These are phyloP conservation scores for Lyophyllum decastes DNA, from an alignment of 768 basidiomycete genomes.

Conservation along the genomic window DNA sequence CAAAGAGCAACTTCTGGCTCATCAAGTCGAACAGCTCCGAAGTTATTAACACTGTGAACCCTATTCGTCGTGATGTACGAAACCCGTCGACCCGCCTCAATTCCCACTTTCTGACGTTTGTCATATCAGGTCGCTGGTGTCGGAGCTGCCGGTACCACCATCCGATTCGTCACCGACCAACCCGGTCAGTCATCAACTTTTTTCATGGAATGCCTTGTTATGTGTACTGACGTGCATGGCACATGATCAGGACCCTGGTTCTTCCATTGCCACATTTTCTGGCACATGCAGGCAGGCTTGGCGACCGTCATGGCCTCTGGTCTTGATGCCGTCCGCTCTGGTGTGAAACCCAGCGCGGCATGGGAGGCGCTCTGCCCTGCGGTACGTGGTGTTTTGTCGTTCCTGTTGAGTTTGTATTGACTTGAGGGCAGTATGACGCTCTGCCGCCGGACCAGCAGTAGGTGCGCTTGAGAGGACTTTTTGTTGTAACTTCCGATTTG, in stretches of 20 bases:
- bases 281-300: conserved; percentile 22
- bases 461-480: neutral
- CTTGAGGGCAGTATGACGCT: neutral
- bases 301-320: conserved; percentile 19
- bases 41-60: conserved; percentile 44
- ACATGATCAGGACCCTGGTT: conserved; percentile 24
- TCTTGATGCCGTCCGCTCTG: conserved; percentile 3
- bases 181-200: conserved; percentile 32
- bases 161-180: conserved; percentile 60
- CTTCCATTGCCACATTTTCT: conserved; percentile 31
- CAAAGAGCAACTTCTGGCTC: conserved; percentile 38
- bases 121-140: conserved; percentile 15
- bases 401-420: neutral
- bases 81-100: neutral
- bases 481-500: neutral
- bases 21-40: conserved; percentile 35
- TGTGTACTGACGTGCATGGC: too few relatives aligned
- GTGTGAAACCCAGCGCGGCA: conserved; percentile 10
- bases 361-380: conserved; percentile 21
- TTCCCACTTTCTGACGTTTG: neutral
- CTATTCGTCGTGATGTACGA: conserved; percentile 35
- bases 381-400: neutral
- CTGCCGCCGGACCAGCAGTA: neutral
- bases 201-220: neutral
- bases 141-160: conserved; percentile 24